Evolutionary conservation across 83 land plant genomes (phyloP), one percentile per base, ranked within the genome.

Genomic region (Larix sibirica): DNA sequence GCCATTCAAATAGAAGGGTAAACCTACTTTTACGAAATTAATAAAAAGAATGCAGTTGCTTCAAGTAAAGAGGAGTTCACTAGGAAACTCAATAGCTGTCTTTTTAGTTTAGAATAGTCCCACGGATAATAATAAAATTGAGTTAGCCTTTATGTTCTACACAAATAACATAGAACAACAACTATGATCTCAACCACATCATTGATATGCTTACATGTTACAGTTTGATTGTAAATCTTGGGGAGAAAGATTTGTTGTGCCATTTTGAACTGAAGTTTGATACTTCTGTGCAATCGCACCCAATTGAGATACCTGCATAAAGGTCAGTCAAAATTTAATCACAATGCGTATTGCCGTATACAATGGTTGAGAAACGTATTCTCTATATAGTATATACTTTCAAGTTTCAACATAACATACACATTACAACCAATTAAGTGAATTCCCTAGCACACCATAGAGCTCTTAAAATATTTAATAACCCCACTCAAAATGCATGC

Each of bases 261-360:
- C 89, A 90, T 89, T 96, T 84, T 98, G 99, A 44, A 93, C 47
- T 42, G 96, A 89, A 84, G 89, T 81, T 70, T 98, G 99, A 86
- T 95, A 96, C 74, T 96, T 96, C 79, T 98, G 99, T 50, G 97
- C 97, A 66, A 94, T 93, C 47, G 94, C 85, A 1, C 98, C 99
- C 66, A 98, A 91, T 78, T 96, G 99, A 83, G 89, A 93, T 31
- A 98, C 98, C 99, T 98, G 92, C 28, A 84, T 67, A 84, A 6
- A 78, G 14, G 14, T 54, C 58, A 54, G 13, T 13, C 58, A 54
- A 54, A 54, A 54, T 14, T 13, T 54, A 54, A 54, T 54, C 13
- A 14, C 16, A 13, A 44, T 12, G 58, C 12, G 58, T n/a, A n/a
- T n/a, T n/a, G n/a, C n/a, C n/a, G n/a, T 13, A 12, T 54, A 54